A percentile compares a stretch with the other conserved stretches of the same genome.
phyloP scores from a whole-genome alignment of 2,329 filamentous ascomycete genomes.

The Torrubiella hemipterigena region DNA sequence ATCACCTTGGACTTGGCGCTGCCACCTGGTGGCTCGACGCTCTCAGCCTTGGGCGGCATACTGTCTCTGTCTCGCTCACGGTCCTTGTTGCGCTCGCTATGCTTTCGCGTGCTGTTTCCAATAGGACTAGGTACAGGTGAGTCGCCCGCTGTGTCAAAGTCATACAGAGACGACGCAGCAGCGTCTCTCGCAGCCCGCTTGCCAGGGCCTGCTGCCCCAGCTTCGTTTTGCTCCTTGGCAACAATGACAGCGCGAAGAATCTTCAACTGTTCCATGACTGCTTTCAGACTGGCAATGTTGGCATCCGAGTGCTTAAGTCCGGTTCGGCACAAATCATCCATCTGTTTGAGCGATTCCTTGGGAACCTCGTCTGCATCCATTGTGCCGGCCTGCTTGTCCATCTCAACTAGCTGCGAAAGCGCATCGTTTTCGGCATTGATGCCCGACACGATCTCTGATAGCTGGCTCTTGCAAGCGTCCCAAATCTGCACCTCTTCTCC shows the following conservation, averaged over 20 bases:
- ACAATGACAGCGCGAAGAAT: slow-evolving; percentile 29
- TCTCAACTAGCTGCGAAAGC: slow-evolving; percentile 22
- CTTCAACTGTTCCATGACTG: slow-evolving; percentile 28
- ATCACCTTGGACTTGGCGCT: slow-evolving; percentile 36
- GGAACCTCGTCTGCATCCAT: slow-evolving; percentile 25
- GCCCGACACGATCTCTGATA: slow-evolving; percentile 24
- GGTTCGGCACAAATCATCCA: slow-evolving; percentile 29
- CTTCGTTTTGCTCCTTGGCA: slow-evolving; percentile 29
- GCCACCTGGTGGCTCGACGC: slow-evolving; percentile 39
- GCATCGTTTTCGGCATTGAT: slow-evolving; percentile 31
- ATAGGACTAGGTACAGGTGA: slow-evolving; percentile 32
- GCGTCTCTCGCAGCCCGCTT: slow-evolving; percentile 13
- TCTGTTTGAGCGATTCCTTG: slow-evolving; percentile 24
- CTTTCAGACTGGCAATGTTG: slow-evolving; percentile 22
- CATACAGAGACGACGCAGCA: slow-evolving; percentile 24
- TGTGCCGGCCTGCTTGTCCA: slow-evolving; percentile 27
- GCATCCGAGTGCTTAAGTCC: slow-evolving; percentile 28
- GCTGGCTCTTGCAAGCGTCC: slow-evolving; percentile 26
- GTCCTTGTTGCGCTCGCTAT: slow-evolving; percentile 21
- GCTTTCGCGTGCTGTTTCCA: slow-evolving; percentile 20
- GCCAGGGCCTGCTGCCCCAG: slow-evolving; percentile 16
- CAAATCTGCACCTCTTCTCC: slow-evolving; percentile 32
- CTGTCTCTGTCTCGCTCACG: slow-evolving; percentile 32
- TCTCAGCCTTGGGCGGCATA: slow-evolving; percentile 42
- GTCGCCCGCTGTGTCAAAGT: slow-evolving; percentile 31